Evolutionary conservation across 179 eudicot genomes (phyloP).

Genomic region (Spinacia oleracea): DNA sequence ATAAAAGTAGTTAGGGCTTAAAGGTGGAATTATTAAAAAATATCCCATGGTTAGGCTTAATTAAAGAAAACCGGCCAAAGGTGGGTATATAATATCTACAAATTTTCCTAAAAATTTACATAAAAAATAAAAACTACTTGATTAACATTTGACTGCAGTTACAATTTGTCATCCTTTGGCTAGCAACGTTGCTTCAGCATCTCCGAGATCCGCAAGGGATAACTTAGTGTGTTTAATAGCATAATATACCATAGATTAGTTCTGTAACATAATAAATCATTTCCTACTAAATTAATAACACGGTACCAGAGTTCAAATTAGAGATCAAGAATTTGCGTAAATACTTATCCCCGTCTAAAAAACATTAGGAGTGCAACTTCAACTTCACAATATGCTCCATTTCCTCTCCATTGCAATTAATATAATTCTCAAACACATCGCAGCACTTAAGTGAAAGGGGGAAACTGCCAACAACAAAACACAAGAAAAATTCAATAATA

Average conservation of each 20-base stretch:
- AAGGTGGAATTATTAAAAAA: too few relatives aligned
- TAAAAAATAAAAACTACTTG: too few relatives aligned
- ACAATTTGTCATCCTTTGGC: not conserved
- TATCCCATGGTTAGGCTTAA: too few relatives aligned
- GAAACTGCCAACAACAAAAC: not conserved
- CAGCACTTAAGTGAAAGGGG: not conserved
- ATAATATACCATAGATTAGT: too few relatives aligned
- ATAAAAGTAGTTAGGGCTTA: too few relatives aligned
- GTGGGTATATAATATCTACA: too few relatives aligned
- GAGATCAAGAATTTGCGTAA: not conserved
- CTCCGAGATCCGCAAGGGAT: not conserved
- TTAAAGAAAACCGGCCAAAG: too few relatives aligned
- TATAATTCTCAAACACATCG: not conserved
- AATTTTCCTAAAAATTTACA: too few relatives aligned
- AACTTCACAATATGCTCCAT: constrained; percentile 11
- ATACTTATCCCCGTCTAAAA: not conserved
- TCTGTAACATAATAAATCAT: too few relatives aligned
- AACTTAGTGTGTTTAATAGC: too few relatives aligned
- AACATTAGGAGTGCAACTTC: not conserved
- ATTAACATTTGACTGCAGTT: not conserved
- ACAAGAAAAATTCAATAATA: not conserved
- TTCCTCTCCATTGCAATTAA: constrained; percentile 13
- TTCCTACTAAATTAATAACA: not conserved
- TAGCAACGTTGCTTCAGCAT: not conserved
- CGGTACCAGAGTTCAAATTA: not conserved